Evolutionary conservation across 2,329 filamentous ascomycete genomes (phyloP).

Genomic region (Lachnellula occidentalis): DNA sequence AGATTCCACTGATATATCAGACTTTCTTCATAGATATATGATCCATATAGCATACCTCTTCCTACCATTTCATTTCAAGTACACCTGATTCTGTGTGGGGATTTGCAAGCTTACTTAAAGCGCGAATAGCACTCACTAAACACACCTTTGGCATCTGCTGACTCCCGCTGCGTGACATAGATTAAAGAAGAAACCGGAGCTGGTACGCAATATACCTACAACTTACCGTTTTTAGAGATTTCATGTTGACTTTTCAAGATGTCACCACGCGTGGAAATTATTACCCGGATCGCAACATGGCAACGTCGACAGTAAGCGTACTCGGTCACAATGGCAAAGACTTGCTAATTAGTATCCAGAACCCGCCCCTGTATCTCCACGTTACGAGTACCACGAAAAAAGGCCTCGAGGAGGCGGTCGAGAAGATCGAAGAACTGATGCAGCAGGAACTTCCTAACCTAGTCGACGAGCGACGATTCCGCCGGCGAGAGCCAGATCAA

Average conservation of each 20-base stretch:
- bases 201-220: conserved; percentile 71
- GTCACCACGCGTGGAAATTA: conserved; percentile 96
- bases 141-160: conserved; percentile 82
- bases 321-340: background rate
- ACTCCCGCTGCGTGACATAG: conserved; percentile 87
- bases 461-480: conserved; percentile 89
- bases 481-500: conserved; percentile 70
- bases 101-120: conserved; percentile 65
- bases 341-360: conserved; percentile 47
- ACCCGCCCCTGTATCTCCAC: conserved; percentile 89
- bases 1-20: conserved; percentile 61
- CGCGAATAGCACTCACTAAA: conserved; percentile 57
- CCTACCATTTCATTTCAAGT: conserved; percentile 28
- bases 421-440: conserved; percentile 90
- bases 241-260: conserved; percentile 72
- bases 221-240: conserved; percentile 33
- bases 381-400: conserved; percentile 89
- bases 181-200: conserved; percentile 99
- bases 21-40: conserved; percentile 33
- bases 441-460: conserved; percentile 92
- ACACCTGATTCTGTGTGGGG: conserved; percentile 44
- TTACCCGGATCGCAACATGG: conserved; percentile 96
- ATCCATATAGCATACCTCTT: conserved; percentile 30
- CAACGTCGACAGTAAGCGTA: conserved; percentile 74
- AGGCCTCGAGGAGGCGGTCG: conserved; percentile 83